Conservation (phyloP, 2,329 filamentous ascomycete species). For the Cadophora sp. region DNA sequence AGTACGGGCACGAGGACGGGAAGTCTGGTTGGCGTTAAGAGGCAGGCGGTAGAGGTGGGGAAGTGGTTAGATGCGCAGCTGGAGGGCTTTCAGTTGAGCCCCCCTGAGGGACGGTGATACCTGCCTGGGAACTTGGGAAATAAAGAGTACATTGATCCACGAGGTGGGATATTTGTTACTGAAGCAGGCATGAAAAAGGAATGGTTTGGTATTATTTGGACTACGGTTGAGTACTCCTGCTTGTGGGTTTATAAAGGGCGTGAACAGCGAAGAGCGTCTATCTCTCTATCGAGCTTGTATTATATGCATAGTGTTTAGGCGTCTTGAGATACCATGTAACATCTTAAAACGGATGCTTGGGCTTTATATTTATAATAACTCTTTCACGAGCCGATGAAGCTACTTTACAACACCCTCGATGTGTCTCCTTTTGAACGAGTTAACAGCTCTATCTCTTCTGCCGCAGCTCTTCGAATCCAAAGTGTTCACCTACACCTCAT, state of each 20-base stretch:
- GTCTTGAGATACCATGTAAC: constrained; percentile 19
- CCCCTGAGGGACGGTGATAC: constrained; percentile 36
- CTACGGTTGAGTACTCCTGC: not conserved
- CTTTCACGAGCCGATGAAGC: not conserved
- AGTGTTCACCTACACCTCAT: not conserved
- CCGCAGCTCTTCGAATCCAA: not conserved
- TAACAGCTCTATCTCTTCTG: not conserved
- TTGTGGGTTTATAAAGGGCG: not conserved
- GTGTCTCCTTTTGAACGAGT: not conserved
- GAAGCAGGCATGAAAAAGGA: not conserved
- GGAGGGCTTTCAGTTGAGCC: constrained; percentile 47
- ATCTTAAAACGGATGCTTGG: constrained; percentile 14
- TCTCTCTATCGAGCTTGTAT: constrained; percentile 11
- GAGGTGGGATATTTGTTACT: not conserved
- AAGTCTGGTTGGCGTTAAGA: constrained; percentile 58
- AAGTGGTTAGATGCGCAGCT: constrained; percentile 67
- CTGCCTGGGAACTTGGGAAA: not conserved
- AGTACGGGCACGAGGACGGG: constrained; percentile 49
- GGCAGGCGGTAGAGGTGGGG: constrained; percentile 65
- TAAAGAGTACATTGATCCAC: not conserved
- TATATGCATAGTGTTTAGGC: constrained; percentile 21
- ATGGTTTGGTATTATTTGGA: not conserved
- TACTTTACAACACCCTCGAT: not conserved
- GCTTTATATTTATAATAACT: not conserved
- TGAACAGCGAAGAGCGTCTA: not conserved